Evolutionary conservation across 2,329 filamentous ascomycete genomes (phyloP).

Genomic region (Epichloe aotearoae): DNA sequence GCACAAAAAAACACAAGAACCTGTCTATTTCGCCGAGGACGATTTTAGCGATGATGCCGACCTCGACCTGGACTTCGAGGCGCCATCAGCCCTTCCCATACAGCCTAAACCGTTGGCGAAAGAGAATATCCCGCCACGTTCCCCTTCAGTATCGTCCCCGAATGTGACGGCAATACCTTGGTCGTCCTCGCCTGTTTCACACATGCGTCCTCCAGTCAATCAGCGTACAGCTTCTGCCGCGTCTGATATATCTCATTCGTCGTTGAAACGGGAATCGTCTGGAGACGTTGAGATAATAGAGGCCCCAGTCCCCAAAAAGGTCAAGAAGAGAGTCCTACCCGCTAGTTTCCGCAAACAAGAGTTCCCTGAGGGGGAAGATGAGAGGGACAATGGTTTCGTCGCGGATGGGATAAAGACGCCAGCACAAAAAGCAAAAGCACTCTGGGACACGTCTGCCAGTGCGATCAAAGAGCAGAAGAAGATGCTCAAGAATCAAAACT

Average conservation of each 20-base stretch:
- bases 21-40: slow-evolving; percentile 57
- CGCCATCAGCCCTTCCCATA: slow-evolving; percentile 38
- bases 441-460: slow-evolving; percentile 64
- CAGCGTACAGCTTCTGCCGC: slow-evolving; percentile 7
- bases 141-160: slow-evolving; percentile 17
- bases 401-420: slow-evolving; percentile 16
- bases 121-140: slow-evolving; percentile 15
- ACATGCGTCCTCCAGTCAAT: slow-evolving; percentile 25
- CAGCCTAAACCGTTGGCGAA: slow-evolving; percentile 14
- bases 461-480: slow-evolving; percentile 67
- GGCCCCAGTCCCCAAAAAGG: slow-evolving; percentile 17
- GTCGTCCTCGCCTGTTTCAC: slow-evolving; percentile 52
- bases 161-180: slow-evolving; percentile 41
- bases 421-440: slow-evolving; percentile 22
- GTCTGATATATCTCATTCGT: slow-evolving; percentile 12
- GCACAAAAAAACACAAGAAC: slow-evolving; percentile 13
- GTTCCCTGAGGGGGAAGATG: slow-evolving; percentile 23
- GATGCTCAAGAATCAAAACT: slow-evolving; percentile 47
- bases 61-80: slow-evolving; percentile 55
- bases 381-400: background rate
- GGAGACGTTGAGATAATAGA: slow-evolving; percentile 16
- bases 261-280: slow-evolving; percentile 30
- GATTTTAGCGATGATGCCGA: slow-evolving; percentile 80
- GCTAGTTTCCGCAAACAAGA: slow-evolving; percentile 23
- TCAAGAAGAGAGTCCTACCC: slow-evolving; percentile 55